Evolutionary conservation across 768 basidiomycete species (phyloP).

Genomic region (Butyriboletus loyo): DNA sequence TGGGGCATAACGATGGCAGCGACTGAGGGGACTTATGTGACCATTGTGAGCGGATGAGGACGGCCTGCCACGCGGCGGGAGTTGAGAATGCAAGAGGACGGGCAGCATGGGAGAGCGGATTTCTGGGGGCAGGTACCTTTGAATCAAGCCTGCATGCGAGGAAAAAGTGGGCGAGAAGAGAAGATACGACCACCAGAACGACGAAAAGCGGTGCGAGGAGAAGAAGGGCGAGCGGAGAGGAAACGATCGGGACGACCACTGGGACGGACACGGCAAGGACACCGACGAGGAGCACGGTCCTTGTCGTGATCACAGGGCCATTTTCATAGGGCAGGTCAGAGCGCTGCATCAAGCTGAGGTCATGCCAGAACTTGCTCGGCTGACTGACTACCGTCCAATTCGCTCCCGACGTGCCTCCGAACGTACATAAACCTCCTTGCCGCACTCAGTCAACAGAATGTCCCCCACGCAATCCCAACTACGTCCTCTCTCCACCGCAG

Average conservation of each 20-base stretch:
- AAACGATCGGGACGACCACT: constrained; percentile 49
- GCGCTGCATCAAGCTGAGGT: constrained; percentile 15
- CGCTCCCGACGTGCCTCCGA: neutral
- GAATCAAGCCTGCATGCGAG: constrained; percentile 60
- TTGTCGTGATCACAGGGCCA: constrained; percentile 43
- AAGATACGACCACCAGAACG: constrained; percentile 44
- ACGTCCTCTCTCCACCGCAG: constrained; percentile 57
- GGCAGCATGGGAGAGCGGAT: constrained; percentile 53
- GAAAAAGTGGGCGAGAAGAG: constrained; percentile 52
- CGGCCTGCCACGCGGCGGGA: constrained; percentile 92
- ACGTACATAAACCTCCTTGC: constrained; percentile 3
- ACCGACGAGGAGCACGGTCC: constrained; percentile 55
- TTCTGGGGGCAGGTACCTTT: constrained; percentile 29
- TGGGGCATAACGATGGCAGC: constrained; percentile 63
- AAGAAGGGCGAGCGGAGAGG: constrained; percentile 64
- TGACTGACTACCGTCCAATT: neutral
- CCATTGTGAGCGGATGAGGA: constrained; percentile 88
- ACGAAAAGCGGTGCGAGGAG: constrained; percentile 62
- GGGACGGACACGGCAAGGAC: constrained; percentile 58
- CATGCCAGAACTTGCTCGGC: neutral
- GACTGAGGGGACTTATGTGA: constrained; percentile 67
- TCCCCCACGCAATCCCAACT: constrained; percentile 8
- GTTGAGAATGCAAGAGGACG: constrained; percentile 84
- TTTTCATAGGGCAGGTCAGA: constrained; percentile 22
- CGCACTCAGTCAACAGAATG: constrained; percentile 11